These are phyloP conservation scores for Lactifluus piperatus DNA, from an alignment of 768 basidiomycete genomes.

Conservation along the genomic window DNA sequence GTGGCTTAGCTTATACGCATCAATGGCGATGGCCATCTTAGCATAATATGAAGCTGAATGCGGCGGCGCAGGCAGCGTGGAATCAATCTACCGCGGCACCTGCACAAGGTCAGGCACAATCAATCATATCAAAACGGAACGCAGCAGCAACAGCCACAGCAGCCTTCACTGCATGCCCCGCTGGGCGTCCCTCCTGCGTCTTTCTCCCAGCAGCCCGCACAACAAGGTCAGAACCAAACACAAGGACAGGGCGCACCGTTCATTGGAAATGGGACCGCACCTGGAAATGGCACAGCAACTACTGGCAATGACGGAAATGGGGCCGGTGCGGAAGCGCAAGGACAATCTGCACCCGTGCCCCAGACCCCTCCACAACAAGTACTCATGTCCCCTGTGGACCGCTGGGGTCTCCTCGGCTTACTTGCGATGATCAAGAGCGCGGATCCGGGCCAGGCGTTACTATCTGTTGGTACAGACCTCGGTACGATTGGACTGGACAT, in stretches of 20 bases:
- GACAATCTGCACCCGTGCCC: slow-evolving; percentile 28
- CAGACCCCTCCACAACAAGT: slow-evolving; percentile 23
- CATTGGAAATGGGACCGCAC: slow-evolving; percentile 18
- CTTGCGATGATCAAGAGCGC: slow-evolving; percentile 78
- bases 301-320: slow-evolving; percentile 21
- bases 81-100: slow-evolving; percentile 47
- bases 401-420: slow-evolving; percentile 44
- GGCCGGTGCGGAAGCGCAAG: slow-evolving; percentile 11
- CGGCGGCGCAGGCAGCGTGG: slow-evolving; percentile 56
- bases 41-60: slow-evolving; percentile 53
- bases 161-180: slow-evolving; percentile 47
- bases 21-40: neutral
- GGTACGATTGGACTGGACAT: slow-evolving; percentile 86
- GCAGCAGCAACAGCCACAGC: slow-evolving; percentile 29
- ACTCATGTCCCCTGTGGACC: slow-evolving; percentile 21
- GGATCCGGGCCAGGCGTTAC: slow-evolving; percentile 70
- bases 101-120: slow-evolving; percentile 23
- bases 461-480: slow-evolving; percentile 80
- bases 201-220: slow-evolving; percentile 30
- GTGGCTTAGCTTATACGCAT: slow-evolving; percentile 8
- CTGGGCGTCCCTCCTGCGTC: slow-evolving; percentile 36
- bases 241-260: slow-evolving; percentile 11
- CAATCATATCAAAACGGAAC: slow-evolving; percentile 39
- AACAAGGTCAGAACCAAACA: slow-evolving; percentile 23
- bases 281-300: slow-evolving; percentile 6